Percentiles rank a stretch among this genome's conserved stretches.
Conservation (phyloP, 2,329 filamentous ascomycete genomes). For the Cyphellophora europaea region DNA sequence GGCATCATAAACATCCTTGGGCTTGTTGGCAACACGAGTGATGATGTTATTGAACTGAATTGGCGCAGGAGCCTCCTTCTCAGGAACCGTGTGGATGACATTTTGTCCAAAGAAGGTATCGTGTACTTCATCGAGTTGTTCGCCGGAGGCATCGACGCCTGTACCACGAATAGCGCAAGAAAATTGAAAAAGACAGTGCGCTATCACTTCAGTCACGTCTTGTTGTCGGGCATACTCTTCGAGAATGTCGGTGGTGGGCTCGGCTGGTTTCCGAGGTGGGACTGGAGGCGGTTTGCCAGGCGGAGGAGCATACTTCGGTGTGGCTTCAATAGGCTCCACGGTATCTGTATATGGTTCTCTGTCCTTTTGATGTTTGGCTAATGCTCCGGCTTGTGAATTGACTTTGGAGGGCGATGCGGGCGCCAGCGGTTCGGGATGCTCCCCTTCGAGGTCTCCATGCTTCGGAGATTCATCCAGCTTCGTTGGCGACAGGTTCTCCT, state of each 20-base stretch:
- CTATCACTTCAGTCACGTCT: constrained; percentile 93
- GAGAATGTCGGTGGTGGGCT: constrained; percentile 20
- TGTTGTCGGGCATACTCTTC: constrained; percentile 63
- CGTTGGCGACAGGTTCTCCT: constrained; percentile 28
- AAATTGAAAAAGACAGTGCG: constrained; percentile 82
- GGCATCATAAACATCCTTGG: constrained; percentile 68
- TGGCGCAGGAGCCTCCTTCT: constrained; percentile 18
- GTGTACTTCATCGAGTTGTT: constrained; percentile 75
- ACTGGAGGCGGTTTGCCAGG: constrained; percentile 44
- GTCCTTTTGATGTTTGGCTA: constrained; percentile 10
- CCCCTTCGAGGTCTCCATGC: constrained; percentile 6
- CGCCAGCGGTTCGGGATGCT: constrained; percentile 22
- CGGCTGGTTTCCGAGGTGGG: constrained; percentile 37
- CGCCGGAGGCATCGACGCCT: constrained; percentile 56
- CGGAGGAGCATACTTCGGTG: constrained; percentile 20
- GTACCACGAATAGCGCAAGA: constrained; percentile 73
- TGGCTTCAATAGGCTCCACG: constrained; percentile 6
- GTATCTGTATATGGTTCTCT: too few relatives aligned
- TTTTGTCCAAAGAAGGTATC: constrained; percentile 43
- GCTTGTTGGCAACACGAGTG: constrained; percentile 34
- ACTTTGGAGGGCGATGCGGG: constrained; percentile 17
- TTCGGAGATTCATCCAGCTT: constrained; percentile 9
- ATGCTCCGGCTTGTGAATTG: constrained; percentile 16
- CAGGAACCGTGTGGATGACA: constrained; percentile 18
- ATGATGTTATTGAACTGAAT: constrained; percentile 53